Evolutionary conservation across 2,329 filamentous ascomycete species (phyloP), one percentile per base, ranked within the genome.

Genomic region (Acrocalymma vagum): DNA sequence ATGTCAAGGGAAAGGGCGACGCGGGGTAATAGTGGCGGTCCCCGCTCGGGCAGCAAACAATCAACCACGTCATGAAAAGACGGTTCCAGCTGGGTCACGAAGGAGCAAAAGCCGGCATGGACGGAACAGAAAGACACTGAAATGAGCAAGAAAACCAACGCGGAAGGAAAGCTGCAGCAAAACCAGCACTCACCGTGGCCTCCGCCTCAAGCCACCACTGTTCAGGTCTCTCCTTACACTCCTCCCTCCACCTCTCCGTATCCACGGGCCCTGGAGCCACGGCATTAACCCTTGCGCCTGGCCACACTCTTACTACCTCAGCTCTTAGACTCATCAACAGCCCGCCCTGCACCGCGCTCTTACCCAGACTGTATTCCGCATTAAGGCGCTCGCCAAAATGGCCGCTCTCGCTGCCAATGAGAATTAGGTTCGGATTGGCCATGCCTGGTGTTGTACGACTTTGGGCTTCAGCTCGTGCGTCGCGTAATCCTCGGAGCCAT

Each of bases 201-300:
- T 76, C 68, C 29, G 67, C 62, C 51, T 77, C 73, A 7, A 65
- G 40, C 50, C 66, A 77, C 31, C 64, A 56, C 46, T 73, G 72
- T 16, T 69, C 49, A 5, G 69, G 65, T 44, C 71, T 69, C 11
- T 62, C 57, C 25, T 51, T 58, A 45, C 69, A 72, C 44, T 77
- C 74, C 35, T 72, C 62, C 35, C 52, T 50, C 47, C 76, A 77
- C 30, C 74, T 65, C 9, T 48, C 51, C 11, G 75, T 78, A 38
- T 73, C 67, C 1, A 78, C 74, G 5, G 73, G 63, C 6, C 75
- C 75, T 11, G 75, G 75, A 4, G 74, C 75, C 17, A 78, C 64
- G 7, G 71, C 72, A 52, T 77, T 78, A 15, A 78, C 70, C 32
- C 74, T 65, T 16, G 70, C 67, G n/a, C 55, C 51, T 16, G 51